A percentile compares a stretch with the other conserved stretches of the same genome.
These are phyloP conservation scores for Murraya koenigii DNA, from an alignment of 345 rosid genomes.

Conservation along the genomic window DNA sequence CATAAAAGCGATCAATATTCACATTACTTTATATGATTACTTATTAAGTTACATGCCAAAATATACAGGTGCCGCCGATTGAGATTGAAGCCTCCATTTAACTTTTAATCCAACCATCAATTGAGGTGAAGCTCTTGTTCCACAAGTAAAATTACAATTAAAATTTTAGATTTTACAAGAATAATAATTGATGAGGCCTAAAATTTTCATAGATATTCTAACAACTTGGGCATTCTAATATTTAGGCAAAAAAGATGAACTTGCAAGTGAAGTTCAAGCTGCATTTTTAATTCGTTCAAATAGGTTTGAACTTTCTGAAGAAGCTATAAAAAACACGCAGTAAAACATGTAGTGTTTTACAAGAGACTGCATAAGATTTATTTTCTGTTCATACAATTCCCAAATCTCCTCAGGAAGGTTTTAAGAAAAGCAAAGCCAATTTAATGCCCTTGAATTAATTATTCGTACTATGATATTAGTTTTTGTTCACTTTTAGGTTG, in stretches of 20 bases:
- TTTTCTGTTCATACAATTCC: constrained; percentile 73
- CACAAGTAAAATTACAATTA: constrained; percentile 38
- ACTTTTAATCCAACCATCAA: constrained; percentile 60
- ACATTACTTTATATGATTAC: too few relatives aligned
- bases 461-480: neutral
- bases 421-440: constrained; percentile 58
- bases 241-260: constrained; percentile 73
- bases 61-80: constrained; percentile 75
- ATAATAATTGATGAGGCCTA: neutral
- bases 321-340: constrained; percentile 60
- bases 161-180: too few relatives aligned
- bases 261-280: constrained; percentile 85
- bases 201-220: neutral
- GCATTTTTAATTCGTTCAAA: constrained; percentile 77
- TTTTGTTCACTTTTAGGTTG: neutral
- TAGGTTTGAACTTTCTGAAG: constrained; percentile 59
- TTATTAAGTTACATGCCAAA: too few relatives aligned
- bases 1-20: too few relatives aligned
- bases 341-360: constrained; percentile 89
- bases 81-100: constrained; percentile 64
- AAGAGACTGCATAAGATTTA: constrained; percentile 73
- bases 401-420: constrained; percentile 82
- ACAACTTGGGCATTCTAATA: neutral
- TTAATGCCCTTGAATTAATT: neutral
- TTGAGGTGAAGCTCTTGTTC: constrained; percentile 88